These are phyloP conservation scores for Dentipellis fragilis DNA, from an alignment of 768 basidiomycete genomes.

Conservation along the genomic window DNA sequence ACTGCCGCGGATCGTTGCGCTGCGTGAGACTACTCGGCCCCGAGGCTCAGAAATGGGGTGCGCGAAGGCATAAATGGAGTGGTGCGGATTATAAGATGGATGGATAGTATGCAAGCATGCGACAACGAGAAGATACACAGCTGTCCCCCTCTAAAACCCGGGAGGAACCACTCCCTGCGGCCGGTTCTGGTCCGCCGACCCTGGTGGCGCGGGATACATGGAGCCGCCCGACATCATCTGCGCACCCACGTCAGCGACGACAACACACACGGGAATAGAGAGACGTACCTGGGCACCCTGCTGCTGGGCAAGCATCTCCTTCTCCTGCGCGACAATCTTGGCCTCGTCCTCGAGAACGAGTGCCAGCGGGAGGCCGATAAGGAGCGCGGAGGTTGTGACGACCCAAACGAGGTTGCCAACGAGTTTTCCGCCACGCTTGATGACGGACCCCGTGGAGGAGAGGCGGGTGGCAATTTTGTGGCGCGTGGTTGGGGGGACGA, in stretches of 20 bases:
- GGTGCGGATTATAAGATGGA: not conserved
- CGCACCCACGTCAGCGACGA: not conserved
- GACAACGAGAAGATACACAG: not conserved
- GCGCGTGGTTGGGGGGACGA: constrained; percentile 86
- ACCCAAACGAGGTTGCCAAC: constrained; percentile 92
- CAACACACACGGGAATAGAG: too few species aligned
- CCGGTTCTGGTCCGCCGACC: constrained; percentile 5
- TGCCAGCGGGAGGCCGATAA: constrained; percentile 89
- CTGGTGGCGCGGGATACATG: constrained; percentile 10
- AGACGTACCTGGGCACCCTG: constrained; percentile 75
- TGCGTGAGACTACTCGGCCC: too few species aligned
- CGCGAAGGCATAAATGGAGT: too few species aligned
- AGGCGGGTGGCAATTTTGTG: constrained; percentile 58
- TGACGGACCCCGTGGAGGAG: constrained; percentile 47
- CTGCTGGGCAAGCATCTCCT: constrained; percentile 88
- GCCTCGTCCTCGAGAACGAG: constrained; percentile 94
- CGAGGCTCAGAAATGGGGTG: too few species aligned
- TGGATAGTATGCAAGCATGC: not conserved
- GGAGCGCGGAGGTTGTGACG: constrained; percentile 84
- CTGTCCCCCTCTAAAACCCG: constrained; percentile 6
- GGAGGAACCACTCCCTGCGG: constrained; percentile 14
- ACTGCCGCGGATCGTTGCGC: too few species aligned
- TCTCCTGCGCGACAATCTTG: constrained; percentile 88
- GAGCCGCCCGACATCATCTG: constrained; percentile 13
- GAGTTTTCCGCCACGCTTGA: constrained; percentile 60